These are phyloP conservation scores for Dinochytrium kinnereticum DNA, from an alignment of 371 early-diverging fungal genomes.

Conservation along the genomic window DNA sequence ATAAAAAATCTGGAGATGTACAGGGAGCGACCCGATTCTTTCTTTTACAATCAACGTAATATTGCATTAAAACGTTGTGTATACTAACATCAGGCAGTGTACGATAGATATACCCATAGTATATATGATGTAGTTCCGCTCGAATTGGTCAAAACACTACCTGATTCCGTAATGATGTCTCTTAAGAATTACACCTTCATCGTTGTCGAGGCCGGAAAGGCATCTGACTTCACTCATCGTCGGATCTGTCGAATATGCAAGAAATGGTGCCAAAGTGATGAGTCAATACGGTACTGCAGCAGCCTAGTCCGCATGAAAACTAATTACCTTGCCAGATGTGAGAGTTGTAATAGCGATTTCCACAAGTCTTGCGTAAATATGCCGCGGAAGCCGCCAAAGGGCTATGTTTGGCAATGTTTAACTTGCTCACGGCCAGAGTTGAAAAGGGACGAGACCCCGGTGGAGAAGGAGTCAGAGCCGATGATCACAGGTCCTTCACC, in stretches of 20 bases:
- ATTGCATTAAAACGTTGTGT: not conserved
- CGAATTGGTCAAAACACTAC: conserved; percentile 77
- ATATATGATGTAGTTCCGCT: conserved; percentile 86
- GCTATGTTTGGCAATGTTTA: conserved; percentile 48
- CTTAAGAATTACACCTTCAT: conserved; percentile 77
- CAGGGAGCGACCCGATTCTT: conserved; percentile 66
- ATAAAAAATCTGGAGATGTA: conserved; percentile 68
- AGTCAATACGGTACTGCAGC: conserved; percentile 18
- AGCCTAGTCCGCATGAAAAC: not conserved
- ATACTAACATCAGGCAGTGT: conserved; percentile 49
- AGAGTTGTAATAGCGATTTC: conserved; percentile 34
- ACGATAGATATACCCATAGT: conserved; percentile 86
- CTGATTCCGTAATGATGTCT: conserved; percentile 69
- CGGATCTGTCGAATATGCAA: conserved; percentile 79
- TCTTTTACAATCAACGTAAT: conserved; percentile 76
- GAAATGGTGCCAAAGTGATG: conserved; percentile 61
- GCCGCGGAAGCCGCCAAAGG: conserved; percentile 32
- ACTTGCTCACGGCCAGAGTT: conserved; percentile 30
- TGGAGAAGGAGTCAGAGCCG: no score
- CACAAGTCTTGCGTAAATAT: conserved; percentile 41
- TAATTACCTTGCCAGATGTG: conserved; percentile 30
- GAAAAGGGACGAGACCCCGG: no score
- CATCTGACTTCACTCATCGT: conserved; percentile 71
- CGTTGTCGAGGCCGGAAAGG: conserved; percentile 81
- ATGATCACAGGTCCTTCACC: no score